Conservation (phyloP, 2,329 filamentous ascomycete genomes). For the Bimuria novae-zelandiae region DNA sequence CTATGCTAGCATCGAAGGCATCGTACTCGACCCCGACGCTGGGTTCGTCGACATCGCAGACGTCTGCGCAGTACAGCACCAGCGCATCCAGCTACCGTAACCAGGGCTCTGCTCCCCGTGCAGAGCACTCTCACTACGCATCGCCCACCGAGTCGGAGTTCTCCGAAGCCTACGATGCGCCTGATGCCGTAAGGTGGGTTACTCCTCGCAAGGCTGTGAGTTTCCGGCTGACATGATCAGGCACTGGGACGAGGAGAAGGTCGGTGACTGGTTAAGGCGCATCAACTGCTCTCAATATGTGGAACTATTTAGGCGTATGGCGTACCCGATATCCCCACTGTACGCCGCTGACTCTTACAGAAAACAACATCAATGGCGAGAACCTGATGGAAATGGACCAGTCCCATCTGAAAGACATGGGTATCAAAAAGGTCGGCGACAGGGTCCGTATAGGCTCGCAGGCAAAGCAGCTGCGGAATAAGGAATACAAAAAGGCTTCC, state of each 20-base stretch:
- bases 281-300: constrained; percentile 96
- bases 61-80: constrained; percentile 42
- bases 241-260: constrained; percentile 85
- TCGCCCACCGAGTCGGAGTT: constrained; percentile 94
- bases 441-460: constrained; percentile 75
- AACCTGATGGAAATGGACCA: constrained; percentile 97
- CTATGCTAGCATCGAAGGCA: constrained; percentile 78
- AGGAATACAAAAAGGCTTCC: constrained; percentile 55
- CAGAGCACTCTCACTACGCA: constrained; percentile 63
- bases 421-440: constrained; percentile 96
- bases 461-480: constrained; percentile 55
- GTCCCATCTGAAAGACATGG: constrained; percentile 94
- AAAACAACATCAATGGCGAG: constrained; percentile 96
- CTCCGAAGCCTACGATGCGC: constrained; percentile 73
- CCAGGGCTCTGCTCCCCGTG: constrained; percentile 36
- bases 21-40: constrained; percentile 65
- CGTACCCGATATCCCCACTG: neutral
- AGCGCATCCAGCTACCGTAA: constrained; percentile 42
- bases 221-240: constrained; percentile 41
- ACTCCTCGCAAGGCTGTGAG: constrained; percentile 4
- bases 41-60: constrained; percentile 35
- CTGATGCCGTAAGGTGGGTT: constrained; percentile 61
- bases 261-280: constrained; percentile 86
- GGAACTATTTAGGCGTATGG: constrained; percentile 73
- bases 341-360: constrained; percentile 44